These are phyloP conservation scores for Phytopythium aichiense DNA, from an alignment of 352 stramenopile genomes.

Conservation along the genomic window DNA sequence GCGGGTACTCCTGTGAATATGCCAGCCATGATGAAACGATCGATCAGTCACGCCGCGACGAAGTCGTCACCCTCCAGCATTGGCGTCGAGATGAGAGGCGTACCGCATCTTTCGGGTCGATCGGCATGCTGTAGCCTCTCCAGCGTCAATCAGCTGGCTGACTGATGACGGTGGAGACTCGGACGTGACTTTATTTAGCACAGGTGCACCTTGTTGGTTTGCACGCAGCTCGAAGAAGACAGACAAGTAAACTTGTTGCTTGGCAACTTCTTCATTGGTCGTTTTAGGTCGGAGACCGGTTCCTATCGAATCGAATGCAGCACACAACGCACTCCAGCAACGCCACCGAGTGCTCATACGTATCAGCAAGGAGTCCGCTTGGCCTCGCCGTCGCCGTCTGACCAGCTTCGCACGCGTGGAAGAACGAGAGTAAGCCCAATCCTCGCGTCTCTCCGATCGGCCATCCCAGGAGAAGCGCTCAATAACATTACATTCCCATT, in stretches of 20 bases:
- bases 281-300: neutral
- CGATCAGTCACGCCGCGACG: neutral
- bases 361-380: neutral
- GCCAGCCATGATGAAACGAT: neutral
- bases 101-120: constrained; percentile 42
- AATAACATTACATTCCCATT: constrained; percentile 11
- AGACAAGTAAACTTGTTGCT: neutral
- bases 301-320: neutral
- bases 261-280: constrained; percentile 1
- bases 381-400: neutral
- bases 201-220: neutral
- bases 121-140: neutral
- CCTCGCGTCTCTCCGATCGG: neutral
- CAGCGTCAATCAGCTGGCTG: neutral
- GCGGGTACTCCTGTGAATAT: constrained; percentile 47
- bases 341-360: neutral
- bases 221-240: neutral
- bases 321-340: neutral
- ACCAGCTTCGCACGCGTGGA: neutral
- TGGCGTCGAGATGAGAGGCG: neutral
- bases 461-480: constrained; percentile 6
- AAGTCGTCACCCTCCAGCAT: neutral
- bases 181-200: neutral
- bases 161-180: neutral
- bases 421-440: neutral